A percentile compares a stretch with the other conserved stretches of the same genome.
phyloP scores from a whole-genome alignment of 352 stramenopile species.

The Salisapilia sapeloensis region DNA sequence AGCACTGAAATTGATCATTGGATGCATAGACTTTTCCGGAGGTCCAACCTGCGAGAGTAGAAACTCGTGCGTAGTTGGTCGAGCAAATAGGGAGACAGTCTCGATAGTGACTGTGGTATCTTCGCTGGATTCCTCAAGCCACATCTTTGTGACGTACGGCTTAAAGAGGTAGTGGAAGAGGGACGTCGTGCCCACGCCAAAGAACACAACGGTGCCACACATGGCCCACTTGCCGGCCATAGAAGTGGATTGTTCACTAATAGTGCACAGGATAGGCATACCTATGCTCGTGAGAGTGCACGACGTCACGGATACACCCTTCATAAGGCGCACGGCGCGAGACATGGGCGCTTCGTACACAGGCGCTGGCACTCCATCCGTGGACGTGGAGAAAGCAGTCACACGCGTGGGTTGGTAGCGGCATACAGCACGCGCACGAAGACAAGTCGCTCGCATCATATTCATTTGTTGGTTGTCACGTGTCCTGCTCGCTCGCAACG shows the following conservation, averaged over 20 bases:
- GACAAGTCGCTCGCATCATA: too few relatives aligned
- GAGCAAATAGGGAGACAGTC: slow-evolving; percentile 53
- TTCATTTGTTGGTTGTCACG: too few relatives aligned
- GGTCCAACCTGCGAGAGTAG: slow-evolving; percentile 33
- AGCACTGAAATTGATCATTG: slow-evolving; percentile 71
- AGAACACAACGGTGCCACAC: slow-evolving; percentile 80
- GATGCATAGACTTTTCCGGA: slow-evolving; percentile 51
- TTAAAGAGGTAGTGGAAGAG: slow-evolving; percentile 78
- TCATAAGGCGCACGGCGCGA: slow-evolving; percentile 68
- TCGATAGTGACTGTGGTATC: slow-evolving; percentile 39
- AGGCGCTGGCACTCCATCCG: slow-evolving; percentile 9
- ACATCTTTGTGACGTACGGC: slow-evolving; percentile 76
- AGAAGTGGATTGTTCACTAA: slow-evolving; percentile 57
- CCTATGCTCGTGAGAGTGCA: slow-evolving; percentile 64
- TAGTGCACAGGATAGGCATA: slow-evolving; percentile 58
- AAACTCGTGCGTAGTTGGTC: slow-evolving; percentile 30
- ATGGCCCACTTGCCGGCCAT: slow-evolving; percentile 76
- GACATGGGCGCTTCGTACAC: slow-evolving; percentile 61
- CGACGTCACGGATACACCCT: slow-evolving; percentile 72
- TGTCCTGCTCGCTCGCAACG: too few relatives aligned
- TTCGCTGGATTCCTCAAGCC: slow-evolving; percentile 11
- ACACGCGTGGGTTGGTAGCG: too few relatives aligned
- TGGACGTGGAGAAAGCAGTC: too few relatives aligned
- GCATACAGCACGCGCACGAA: too few relatives aligned
- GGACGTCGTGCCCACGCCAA: slow-evolving; percentile 64